Conservation (phyloP, 371 early-diverging fungal genomes). For the Actinomortierella wolfii region DNA sequence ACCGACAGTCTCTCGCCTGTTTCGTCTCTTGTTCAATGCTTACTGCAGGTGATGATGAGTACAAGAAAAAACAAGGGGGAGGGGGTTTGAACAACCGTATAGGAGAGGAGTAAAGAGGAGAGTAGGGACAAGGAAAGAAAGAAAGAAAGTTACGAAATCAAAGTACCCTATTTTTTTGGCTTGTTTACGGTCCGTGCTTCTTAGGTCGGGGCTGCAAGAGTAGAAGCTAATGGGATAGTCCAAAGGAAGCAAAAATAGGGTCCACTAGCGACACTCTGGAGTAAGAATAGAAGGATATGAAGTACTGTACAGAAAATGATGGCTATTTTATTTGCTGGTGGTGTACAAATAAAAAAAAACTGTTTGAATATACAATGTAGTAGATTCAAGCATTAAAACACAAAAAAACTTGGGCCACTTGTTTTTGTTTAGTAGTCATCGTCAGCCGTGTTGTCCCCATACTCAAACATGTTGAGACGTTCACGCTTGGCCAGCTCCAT, state of each 20-base stretch:
- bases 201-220: too few species aligned
- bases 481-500: conserved; percentile 64
- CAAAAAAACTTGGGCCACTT: background rate
- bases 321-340: background rate
- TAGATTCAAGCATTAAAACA: too few species aligned
- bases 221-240: too few species aligned
- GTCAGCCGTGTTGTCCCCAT: conserved; percentile 86
- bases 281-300: background rate
- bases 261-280: background rate
- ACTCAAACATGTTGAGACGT: conserved; percentile 84
- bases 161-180: too few species aligned
- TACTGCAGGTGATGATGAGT: too few species aligned
- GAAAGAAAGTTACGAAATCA: too few species aligned
- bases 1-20: too few species aligned
- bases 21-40: too few species aligned
- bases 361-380: background rate
- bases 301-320: background rate
- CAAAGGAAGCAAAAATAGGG: too few species aligned
- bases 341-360: background rate
- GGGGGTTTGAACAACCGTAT: too few species aligned
- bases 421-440: conserved; percentile 55
- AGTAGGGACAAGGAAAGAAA: background rate
- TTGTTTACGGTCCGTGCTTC: too few species aligned
- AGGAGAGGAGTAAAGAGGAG: background rate
- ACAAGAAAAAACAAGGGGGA: too few species aligned